phyloP scores from a whole-genome alignment of 306 rosid genomes.

The Rubus idaeus region DNA sequence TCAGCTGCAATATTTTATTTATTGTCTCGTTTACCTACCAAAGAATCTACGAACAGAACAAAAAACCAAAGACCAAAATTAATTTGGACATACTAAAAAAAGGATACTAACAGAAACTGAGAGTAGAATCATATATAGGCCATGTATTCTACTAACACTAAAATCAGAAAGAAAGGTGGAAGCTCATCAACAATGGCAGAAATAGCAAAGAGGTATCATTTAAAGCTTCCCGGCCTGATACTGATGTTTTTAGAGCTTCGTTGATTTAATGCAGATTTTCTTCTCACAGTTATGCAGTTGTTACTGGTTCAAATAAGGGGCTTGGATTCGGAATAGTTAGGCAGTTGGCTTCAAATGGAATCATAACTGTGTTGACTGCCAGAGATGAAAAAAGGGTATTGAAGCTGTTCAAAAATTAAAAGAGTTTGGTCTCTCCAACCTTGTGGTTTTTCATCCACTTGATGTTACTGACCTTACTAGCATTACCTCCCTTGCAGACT shows the following conservation, averaged over 20 bases:
- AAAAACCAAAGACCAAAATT: background rate
- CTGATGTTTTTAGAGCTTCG: background rate
- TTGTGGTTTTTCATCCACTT: conserved; percentile 34
- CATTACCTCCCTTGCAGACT: conserved; percentile 20
- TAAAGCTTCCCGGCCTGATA: background rate
- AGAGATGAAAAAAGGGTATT: conserved; percentile 26
- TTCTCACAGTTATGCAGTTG: conserved; percentile 28
- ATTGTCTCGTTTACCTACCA: no score
- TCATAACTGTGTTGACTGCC: conserved; percentile 26
- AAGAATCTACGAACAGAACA: background rate
- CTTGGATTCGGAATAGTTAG: conserved; percentile 25
- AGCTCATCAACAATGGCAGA: conserved; percentile 18
- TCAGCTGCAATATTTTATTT: no score
- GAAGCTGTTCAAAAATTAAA: conserved; percentile 31
- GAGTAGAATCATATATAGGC: background rate
- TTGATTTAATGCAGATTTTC: background rate
- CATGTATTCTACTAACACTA: background rate
- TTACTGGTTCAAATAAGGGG: conserved; percentile 38
- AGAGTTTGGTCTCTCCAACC: conserved; percentile 19
- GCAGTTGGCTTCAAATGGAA: conserved; percentile 33
- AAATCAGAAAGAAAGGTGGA: background rate
- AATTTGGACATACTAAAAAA: background rate
- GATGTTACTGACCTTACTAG: conserved; percentile 32
- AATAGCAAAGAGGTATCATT: conserved; percentile 7
- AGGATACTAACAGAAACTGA: background rate